Evolutionary conservation across 2,329 filamentous ascomycete species (phyloP).

Genomic region (Massarina eburnea): DNA sequence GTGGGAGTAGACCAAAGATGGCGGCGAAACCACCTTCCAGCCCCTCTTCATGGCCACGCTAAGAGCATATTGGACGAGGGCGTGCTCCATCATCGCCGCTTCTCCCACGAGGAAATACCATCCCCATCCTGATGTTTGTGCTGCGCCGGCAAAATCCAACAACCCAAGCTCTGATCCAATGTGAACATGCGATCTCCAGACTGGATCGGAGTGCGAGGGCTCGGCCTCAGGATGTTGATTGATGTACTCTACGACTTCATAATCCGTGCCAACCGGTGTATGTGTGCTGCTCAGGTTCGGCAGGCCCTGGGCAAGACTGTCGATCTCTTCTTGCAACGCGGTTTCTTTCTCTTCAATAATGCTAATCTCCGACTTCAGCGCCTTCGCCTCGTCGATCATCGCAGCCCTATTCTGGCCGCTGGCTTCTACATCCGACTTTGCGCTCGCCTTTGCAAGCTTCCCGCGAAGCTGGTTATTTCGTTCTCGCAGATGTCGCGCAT

Average conservation of each 20-base stretch:
- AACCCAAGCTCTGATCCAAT: constrained; percentile 85
- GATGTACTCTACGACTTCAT: constrained; percentile 72
- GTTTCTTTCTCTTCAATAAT: constrained; percentile 64
- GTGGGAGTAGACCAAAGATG: constrained; percentile 88
- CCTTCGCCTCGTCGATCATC: constrained; percentile 65
- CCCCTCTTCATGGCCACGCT: constrained; percentile 70
- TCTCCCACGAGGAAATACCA: constrained; percentile 98
- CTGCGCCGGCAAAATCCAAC: constrained; percentile 84
- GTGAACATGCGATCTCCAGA: constrained; percentile 76
- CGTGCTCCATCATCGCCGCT: constrained; percentile 91
- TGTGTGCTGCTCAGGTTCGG: constrained; percentile 81
- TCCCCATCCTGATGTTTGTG: constrained; percentile 87
- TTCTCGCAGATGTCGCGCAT: constrained; percentile 64
- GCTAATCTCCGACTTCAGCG: constrained; percentile 64
- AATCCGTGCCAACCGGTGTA: constrained; percentile 71
- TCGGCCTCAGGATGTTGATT: constrained; percentile 63
- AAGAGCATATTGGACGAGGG: constrained; percentile 83
- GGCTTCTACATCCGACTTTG: constrained; percentile 32
- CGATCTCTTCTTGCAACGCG: constrained; percentile 65
- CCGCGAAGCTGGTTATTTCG: constrained; percentile 66
- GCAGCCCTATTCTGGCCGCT: constrained; percentile 49
- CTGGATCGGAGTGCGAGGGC: constrained; percentile 42
- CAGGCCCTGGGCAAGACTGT: constrained; percentile 71
- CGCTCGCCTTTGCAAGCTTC: constrained; percentile 48
- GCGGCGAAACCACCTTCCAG: constrained; percentile 81